These are phyloP conservation scores for Russula emetica DNA, from an alignment of 768 basidiomycete genomes.

Conservation along the genomic window DNA sequence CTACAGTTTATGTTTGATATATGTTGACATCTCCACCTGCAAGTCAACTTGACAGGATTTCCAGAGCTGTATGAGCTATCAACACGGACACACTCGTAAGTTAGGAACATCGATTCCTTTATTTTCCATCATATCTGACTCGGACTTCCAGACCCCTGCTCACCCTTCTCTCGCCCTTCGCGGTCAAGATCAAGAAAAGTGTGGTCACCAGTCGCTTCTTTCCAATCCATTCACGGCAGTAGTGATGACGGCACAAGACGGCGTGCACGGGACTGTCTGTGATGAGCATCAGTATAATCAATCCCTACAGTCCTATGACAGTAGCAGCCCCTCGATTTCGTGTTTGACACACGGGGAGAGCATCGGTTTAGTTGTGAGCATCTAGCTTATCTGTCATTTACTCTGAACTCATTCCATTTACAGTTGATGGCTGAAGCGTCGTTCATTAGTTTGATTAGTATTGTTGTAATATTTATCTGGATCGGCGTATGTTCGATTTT, in stretches of 20 bases:
- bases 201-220: neutral
- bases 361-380: constrained; percentile 38
- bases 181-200: neutral
- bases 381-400: neutral
- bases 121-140: no score
- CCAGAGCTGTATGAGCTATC: no score
- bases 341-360: constrained; percentile 25
- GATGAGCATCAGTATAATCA: neutral
- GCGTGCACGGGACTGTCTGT: constrained; percentile 19
- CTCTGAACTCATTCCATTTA: neutral
- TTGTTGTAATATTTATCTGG: neutral
- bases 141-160: no score
- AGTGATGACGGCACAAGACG: neutral
- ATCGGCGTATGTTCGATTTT: constrained; percentile 16
- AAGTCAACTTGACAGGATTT: no score
- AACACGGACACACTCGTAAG: neutral
- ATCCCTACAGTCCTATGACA: no score
- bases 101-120: neutral
- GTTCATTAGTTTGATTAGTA: neutral
- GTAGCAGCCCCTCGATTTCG: neutral
- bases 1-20: no score
- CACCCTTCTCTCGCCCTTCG: no score
- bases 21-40: no score
- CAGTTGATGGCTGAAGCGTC: constrained; percentile 38
- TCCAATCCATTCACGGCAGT: neutral